A percentile compares a stretch with the other conserved stretches of the same genome.
These are phyloP conservation scores for Venturia carpophila DNA, from an alignment of 2,329 filamentous ascomycete species.

Conservation along the genomic window DNA sequence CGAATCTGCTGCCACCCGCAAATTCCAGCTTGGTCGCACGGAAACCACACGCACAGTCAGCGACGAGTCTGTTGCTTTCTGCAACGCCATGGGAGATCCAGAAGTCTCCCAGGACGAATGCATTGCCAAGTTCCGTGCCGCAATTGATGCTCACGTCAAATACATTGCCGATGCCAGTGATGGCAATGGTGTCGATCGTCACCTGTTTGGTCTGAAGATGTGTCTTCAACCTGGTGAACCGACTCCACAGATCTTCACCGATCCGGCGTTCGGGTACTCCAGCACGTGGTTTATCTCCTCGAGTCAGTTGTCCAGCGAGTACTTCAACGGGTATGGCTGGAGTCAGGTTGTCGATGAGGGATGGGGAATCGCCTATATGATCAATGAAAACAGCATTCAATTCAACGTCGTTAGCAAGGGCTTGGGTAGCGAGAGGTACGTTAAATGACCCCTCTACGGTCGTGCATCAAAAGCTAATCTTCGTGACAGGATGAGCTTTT, in stretches of 20 bases:
- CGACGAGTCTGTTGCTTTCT: constrained; percentile 86
- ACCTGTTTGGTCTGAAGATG: constrained; percentile 96
- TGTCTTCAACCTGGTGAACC: constrained; percentile 73
- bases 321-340: constrained; percentile 99
- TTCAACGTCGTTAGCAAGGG: constrained; percentile 97
- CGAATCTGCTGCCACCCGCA: constrained; percentile 88
- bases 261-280: constrained; percentile 78
- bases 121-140: constrained; percentile 70
- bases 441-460: constrained; percentile 17
- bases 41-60: constrained; percentile 92
- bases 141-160: constrained; percentile 72
- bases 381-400: constrained; percentile 97
- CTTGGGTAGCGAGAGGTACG: constrained; percentile 54
- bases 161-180: constrained; percentile 87
- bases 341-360: constrained; percentile 93
- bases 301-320: constrained; percentile 87
- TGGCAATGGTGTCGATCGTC: constrained; percentile 88
- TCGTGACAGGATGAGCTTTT: constrained; percentile 71
- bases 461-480: constrained; percentile 22
- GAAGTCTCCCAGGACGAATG: constrained; percentile 55
- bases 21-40: constrained; percentile 92
- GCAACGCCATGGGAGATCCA: constrained; percentile 72
- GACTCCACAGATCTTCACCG: constrained; percentile 73
- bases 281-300: constrained; percentile 83
- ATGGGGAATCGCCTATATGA: constrained; percentile 99